A percentile compares a stretch with the other conserved stretches of the same genome.
phyloP scores from a whole-genome alignment of 192 early-diverging fungal genomes.

The Pecoramyces ruminantium region DNA sequence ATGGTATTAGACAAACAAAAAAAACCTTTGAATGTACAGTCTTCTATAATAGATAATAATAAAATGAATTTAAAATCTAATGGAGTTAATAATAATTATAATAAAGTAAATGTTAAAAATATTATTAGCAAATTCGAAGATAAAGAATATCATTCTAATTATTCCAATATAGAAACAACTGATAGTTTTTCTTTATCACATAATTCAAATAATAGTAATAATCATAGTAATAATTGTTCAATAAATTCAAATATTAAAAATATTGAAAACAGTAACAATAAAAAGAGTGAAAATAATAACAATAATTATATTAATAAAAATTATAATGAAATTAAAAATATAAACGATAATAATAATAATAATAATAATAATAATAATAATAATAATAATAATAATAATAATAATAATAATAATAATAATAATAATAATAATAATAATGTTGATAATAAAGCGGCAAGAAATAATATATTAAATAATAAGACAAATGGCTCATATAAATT shows the following conservation, averaged over 20 bases:
- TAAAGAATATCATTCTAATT: too few species aligned
- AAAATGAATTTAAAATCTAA: neutral
- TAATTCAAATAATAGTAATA: too few species aligned
- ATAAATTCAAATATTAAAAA: too few species aligned
- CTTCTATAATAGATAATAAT: neutral
- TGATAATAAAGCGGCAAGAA: neutral
- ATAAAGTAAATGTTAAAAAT: too few species aligned
- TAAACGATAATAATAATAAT: neutral
- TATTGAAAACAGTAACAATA: too few species aligned
- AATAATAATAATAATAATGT: neutral
- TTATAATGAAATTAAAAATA: neutral
- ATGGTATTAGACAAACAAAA: neutral
- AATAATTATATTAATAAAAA: neutral
- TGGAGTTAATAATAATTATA: too few species aligned
- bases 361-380: neutral
- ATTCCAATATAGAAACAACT: too few species aligned
- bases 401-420: neutral
- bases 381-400: neutral
- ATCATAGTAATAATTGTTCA: too few species aligned
- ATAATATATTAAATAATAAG: neutral
- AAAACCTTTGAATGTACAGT: neutral
- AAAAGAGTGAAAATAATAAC: neutral
- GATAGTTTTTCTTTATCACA: too few species aligned
- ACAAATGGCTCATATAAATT: neutral
- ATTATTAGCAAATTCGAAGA: too few species aligned